Evolutionary conservation across 2,329 filamentous ascomycete genomes (phyloP), one percentile per base, ranked within the genome.

Genomic region (Penicillium sp.): DNA sequence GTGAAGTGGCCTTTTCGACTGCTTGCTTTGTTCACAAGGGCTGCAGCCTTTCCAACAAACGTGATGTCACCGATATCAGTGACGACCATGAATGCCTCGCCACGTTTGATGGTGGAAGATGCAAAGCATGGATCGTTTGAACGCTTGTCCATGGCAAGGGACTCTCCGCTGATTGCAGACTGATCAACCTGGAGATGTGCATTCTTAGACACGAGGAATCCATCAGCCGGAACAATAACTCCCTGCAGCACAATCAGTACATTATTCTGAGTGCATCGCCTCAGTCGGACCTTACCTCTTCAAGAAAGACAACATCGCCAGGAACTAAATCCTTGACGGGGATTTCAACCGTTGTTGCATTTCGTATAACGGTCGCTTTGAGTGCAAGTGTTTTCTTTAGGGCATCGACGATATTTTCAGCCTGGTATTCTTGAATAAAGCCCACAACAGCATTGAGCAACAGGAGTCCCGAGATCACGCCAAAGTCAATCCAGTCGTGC

Each of bases 121-220:
- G 90, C 87, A 73, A 90, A 96, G 77, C 90, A 91, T 70, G 84
- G 83, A 76, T 96, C 92, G 61, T 85, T 85, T 74, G 87, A 85
- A 80, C 90, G 88, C 83, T 95, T 96, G 79, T 96, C 91, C 66
- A 95, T 91, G 66, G 91, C 91, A 58, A 96, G 87, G 64, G 92
- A 96, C 79, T 96, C 91, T 67, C 92, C 91, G 57, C 92, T 96
- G 73, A 96, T 91, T 74, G 90, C 87, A 59, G 91, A 96, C 81
- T 96, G 92, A 77, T 96, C 91, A 63, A 96, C 89, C 79, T 96
- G 91, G 60, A 93, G 84, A 81, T 91, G 92, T 59, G 90, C 89
- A 74, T 88, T 87, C 68, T 93, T 88, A 69, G 90, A 92, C 62
- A 95, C 87, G 68, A 96, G 88, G 65, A 88, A 88, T 66, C 91